Conservation (phyloP, 2,329 filamentous ascomycete species). For the Xylariales sp. region DNA sequence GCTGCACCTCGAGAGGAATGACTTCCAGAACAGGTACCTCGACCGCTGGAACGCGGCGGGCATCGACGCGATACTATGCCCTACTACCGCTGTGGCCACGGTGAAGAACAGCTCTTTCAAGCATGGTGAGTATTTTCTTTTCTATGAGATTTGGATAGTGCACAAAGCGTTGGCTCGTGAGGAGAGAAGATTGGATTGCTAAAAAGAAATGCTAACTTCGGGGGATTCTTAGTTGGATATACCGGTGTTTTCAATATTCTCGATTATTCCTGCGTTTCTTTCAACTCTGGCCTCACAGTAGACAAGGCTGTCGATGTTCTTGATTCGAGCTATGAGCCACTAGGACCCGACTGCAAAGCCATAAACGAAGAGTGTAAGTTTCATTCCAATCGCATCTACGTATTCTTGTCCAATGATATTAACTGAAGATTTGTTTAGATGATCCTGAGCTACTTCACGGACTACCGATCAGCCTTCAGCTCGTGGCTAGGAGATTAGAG, state of each 20-base stretch:
- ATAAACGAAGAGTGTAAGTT: slow-evolving; percentile 44
- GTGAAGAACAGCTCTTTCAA: slow-evolving; percentile 38
- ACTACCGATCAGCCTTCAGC: slow-evolving; percentile 37
- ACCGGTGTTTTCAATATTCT: slow-evolving; percentile 46
- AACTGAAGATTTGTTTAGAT: slow-evolving; percentile 23
- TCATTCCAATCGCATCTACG: background rate
- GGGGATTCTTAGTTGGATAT: slow-evolving; percentile 37
- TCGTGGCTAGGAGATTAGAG: slow-evolving; percentile 34
- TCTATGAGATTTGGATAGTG: too few relatives aligned
- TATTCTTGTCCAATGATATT: background rate
- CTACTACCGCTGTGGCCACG: slow-evolving; percentile 41
- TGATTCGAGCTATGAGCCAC: slow-evolving; percentile 29
- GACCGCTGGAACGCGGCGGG: slow-evolving; percentile 40
- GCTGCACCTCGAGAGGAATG: slow-evolving; percentile 39
- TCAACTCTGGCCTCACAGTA: slow-evolving; percentile 36
- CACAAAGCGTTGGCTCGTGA: too few relatives aligned
- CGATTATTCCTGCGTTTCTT: slow-evolving; percentile 43
- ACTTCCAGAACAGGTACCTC: slow-evolving; percentile 40
- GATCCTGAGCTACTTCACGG: slow-evolving; percentile 33
- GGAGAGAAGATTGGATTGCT: too few relatives aligned
- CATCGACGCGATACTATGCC: slow-evolving; percentile 60
- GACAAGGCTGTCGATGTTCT: slow-evolving; percentile 33
- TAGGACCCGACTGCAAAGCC: slow-evolving; percentile 31
- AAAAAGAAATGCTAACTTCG: background rate
- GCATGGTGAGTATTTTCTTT: slow-evolving; percentile 28